phyloP scores from a whole-genome alignment of 768 basidiomycete genomes.

The Candolleomyces efflorescens region DNA sequence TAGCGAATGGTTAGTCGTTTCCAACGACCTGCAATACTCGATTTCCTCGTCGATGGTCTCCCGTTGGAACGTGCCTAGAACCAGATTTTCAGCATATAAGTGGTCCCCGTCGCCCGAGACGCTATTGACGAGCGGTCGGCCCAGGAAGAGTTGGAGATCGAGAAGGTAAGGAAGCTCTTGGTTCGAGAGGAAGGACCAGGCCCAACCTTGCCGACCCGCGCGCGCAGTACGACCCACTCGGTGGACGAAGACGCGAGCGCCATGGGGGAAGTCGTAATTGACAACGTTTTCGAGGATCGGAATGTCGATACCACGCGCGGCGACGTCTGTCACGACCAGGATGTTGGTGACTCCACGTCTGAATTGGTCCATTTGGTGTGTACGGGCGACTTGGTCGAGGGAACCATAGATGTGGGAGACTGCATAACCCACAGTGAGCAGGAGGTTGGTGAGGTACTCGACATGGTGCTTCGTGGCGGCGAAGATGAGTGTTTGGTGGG shows the following conservation, averaged over 20 bases:
- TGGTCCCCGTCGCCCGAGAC: slow-evolving; percentile 49
- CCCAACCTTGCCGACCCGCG: slow-evolving; percentile 93
- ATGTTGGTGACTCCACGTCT: slow-evolving; percentile 74
- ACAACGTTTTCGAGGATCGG: slow-evolving; percentile 94
- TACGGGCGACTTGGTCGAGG: slow-evolving; percentile 87
- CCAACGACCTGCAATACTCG: slow-evolving; percentile 69
- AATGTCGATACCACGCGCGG: slow-evolving; percentile 97
- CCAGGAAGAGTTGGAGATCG: slow-evolving; percentile 91
- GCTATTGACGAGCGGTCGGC: slow-evolving; percentile 64
- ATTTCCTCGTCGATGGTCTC: slow-evolving; percentile 78
- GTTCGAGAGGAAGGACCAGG: slow-evolving; percentile 90
- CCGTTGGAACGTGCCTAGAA: slow-evolving; percentile 81
- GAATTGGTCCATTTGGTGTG: slow-evolving; percentile 88
- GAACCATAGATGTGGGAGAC: slow-evolving; percentile 96
- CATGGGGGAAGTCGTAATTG: slow-evolving; percentile 97
- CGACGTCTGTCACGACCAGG: slow-evolving; percentile 96
- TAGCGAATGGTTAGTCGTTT: slow-evolving; percentile 61
- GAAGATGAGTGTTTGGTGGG: slow-evolving; percentile 93
- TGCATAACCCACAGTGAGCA: slow-evolving; percentile 78
- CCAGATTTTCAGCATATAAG: slow-evolving; percentile 64
- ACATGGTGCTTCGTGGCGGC: slow-evolving; percentile 98
- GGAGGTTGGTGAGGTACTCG: slow-evolving; percentile 81
- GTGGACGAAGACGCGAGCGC: slow-evolving; percentile 91
- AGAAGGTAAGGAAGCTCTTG: slow-evolving; percentile 85
- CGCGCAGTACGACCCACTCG: slow-evolving; percentile 96